Base-by-base conservation (phyloP, 495 filamentous ascomycete genomes). In the Hyaloscypha bicolor region DNA sequence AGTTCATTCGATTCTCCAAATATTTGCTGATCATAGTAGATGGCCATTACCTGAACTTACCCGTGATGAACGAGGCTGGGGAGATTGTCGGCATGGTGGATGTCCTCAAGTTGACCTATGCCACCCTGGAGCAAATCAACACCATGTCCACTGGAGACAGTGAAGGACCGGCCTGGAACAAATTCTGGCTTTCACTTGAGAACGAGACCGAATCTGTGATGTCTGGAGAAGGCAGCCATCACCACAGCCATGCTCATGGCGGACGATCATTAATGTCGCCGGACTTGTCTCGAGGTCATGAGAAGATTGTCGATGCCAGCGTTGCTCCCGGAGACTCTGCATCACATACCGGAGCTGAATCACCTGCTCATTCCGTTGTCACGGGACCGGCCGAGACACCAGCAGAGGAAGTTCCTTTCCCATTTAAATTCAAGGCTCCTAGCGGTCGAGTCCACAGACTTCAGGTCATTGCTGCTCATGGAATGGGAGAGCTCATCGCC, bases 1-100 rank as follows among this genome's bases (percentile, higher is more conserved):
- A 11, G 45, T 37, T 11, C 30, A n/a, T 5, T 62, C 33, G 14
- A 51, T 16, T 37, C 53, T 51, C 33, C 19, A 51, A 35, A 55
- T 30, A 51, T 53, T 52, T 63, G 48, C 51, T 63, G n/a, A 35
- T 21, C 19, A 35, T 55, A 16, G 39, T 68, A 95, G 95, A 99
- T 84, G 95, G 95, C 30, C 95, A 99, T 77, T 99, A 99, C 73
- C 87, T 99, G 29, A 99, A 99, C 76, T 82, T 99, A 31, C 95
- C 95, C 9, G 95, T 99, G 37, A 99, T 99, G 95, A 97, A 97
- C 77, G 93, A 97, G 62, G 82, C 85, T 60, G 96, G 94, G 69
- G 96, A 99, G 75, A 99, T 99, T 76, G 94, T 99, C 32, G 95
- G 95, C 67, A 99, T 99, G 95, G 95, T 98, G 9, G 95, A 99